Evolutionary conservation across 805 yeast genomes (phyloP), one percentile per base, ranked within the genome.

Genomic region (Komagataella ulmi): DNA sequence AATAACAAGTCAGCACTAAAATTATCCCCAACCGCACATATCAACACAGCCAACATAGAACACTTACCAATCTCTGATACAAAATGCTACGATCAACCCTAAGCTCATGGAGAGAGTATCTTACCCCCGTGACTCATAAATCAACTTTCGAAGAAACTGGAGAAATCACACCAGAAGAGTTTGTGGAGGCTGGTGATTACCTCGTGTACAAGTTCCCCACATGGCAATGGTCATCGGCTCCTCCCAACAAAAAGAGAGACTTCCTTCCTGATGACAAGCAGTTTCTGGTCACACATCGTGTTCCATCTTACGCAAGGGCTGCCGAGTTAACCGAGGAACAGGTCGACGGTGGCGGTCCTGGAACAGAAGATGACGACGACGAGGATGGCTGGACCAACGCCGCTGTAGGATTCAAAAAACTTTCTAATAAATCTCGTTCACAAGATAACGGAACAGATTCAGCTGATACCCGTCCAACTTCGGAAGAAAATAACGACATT

Each of bases 161-260:
- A 3, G 93, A 91, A 64, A 83, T 93, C 50, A 87, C 96, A 1
- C 99, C 99, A 1, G 96, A 88, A 51, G 99, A 93, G 65, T 93
- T 93, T 68, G 91, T 89, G 7, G 73, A 72, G 52, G 97, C 99
- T 3, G 99, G 99, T 19, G 97, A 93, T 65, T 93, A 88, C 65
- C 70, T 93, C 53, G 90, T 83, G 36, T 83, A 81, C 66, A 87
- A 85, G 72, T 93, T 93, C 64, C 98, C 99, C 2, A 93, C 98
- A 0, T 93, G 99, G 99, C 80, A 81, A 55, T 93, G 99, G 99
- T 70, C 79, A 2, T 70, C 79, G 3, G 81, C 84, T 1, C 77
- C 84, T 14, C 66, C 71, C 12, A 69, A 75, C 7, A 76, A 73
- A 57, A 69, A 63, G 49, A 77, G 82, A 56, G 84, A 80, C 55